These are phyloP conservation scores for Cornus suecica DNA, from an alignment of 148 eudicot species.

Conservation along the genomic window DNA sequence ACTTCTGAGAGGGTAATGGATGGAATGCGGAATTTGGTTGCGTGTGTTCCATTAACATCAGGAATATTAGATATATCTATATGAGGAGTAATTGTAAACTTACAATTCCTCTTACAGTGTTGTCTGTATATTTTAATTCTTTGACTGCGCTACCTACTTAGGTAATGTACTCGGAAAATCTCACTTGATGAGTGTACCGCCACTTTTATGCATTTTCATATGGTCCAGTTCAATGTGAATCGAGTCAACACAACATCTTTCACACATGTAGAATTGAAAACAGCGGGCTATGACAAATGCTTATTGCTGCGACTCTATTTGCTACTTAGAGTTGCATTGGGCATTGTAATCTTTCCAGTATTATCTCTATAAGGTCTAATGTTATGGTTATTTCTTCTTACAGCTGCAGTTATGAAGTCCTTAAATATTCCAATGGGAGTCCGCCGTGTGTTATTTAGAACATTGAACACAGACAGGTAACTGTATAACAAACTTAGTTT, in stretches of 20 bases:
- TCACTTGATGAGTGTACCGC: not conserved
- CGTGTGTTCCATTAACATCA: too few relatives aligned
- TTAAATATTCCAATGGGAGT: constrained; percentile 81
- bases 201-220: not conserved
- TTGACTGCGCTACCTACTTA: too few relatives aligned
- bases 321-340: not conserved
- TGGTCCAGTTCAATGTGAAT: not conserved
- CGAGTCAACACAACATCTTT: not conserved
- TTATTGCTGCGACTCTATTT: not conserved
- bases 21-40: too few relatives aligned
- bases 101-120: too few relatives aligned
- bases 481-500: not conserved
- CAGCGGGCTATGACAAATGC: not conserved
- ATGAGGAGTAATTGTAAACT: too few relatives aligned
- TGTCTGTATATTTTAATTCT: too few relatives aligned
- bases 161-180: not conserved
- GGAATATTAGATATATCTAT: too few relatives aligned
- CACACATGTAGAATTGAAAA: not conserved
- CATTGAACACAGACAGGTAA: constrained; percentile 88
- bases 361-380: not conserved
- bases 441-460: constrained; percentile 85
- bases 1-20: too few relatives aligned
- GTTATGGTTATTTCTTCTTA: not conserved
- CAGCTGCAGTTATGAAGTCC: constrained; percentile 65
- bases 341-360: not conserved